Evolutionary conservation across 129 eudicot genomes (phyloP).

Genomic region (Smallanthus sonchifolius): DNA sequence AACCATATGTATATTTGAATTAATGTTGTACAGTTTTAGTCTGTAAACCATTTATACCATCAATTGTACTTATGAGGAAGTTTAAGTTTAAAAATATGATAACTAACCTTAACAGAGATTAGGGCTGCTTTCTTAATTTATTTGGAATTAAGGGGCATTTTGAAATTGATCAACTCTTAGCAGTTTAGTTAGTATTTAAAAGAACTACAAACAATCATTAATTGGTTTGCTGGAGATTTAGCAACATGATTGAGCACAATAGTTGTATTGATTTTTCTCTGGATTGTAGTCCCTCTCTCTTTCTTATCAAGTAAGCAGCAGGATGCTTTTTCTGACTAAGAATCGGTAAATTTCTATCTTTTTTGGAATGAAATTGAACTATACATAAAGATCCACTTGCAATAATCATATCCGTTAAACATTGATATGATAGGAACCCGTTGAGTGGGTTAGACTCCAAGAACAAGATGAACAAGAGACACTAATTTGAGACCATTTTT

Average conservation of each 20-base stretch:
- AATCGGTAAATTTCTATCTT: background rate
- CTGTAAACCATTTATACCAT: background rate
- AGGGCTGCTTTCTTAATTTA: background rate
- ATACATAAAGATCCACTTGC: background rate
- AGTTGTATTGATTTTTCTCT: background rate
- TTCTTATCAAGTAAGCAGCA: background rate
- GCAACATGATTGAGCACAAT: background rate
- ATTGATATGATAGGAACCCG: background rate
- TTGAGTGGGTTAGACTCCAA: no score
- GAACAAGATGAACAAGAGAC: no score
- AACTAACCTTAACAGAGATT: background rate
- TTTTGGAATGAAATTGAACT: no score
- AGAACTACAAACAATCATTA: background rate
- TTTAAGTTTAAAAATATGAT: background rate
- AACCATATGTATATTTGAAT: background rate
- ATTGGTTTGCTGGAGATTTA: slow-evolving; percentile 10
- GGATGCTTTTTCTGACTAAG: background rate
- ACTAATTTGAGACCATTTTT: no score
- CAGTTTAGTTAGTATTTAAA: background rate
- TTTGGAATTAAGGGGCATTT: no score
- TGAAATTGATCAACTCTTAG: background rate
- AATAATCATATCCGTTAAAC: background rate
- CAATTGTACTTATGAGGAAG: background rate
- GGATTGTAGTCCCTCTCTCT: background rate
- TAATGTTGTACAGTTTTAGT: background rate